These are phyloP conservation scores for Lumnitzera littorea DNA, from an alignment of 345 rosid species.

Conservation along the genomic window DNA sequence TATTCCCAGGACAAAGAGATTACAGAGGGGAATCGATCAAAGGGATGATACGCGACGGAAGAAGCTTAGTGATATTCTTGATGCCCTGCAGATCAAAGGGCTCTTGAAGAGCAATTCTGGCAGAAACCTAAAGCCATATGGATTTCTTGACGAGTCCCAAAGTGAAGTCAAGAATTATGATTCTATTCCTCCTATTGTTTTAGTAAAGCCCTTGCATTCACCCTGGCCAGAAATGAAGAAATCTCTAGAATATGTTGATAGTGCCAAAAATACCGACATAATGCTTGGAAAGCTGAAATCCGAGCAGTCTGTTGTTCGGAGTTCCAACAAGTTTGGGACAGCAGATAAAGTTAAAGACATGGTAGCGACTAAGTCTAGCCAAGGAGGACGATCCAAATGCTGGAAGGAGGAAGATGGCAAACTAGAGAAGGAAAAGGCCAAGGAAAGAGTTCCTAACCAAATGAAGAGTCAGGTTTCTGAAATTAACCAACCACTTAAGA, in stretches of 20 bases:
- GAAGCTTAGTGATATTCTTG: constrained; percentile 43
- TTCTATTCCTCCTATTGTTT: constrained; percentile 43
- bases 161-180: constrained; percentile 1
- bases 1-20: constrained; percentile 28
- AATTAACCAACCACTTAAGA: constrained; percentile 18
- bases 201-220: constrained; percentile 44
- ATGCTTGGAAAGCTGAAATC: constrained; percentile 22
- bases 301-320: constrained; percentile 20
- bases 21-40: constrained; percentile 9
- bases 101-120: constrained; percentile 25
- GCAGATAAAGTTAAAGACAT: constrained; percentile 19
- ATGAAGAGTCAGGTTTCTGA: constrained; percentile 16
- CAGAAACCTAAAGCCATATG: constrained; percentile 10
- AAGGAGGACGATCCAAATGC: constrained; percentile 25
- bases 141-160: constrained; percentile 6
- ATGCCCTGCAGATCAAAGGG: constrained; percentile 35
- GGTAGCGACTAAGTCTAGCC: constrained; percentile 18
- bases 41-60: constrained; percentile 19
- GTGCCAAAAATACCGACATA: constrained; percentile 9
- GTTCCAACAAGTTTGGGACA: constrained; percentile 6
- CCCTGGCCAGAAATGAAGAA: constrained; percentile 19
- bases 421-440: constrained; percentile 29
- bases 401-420: constrained; percentile 13
- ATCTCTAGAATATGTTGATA: constrained; percentile 13
- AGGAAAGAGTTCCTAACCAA: constrained; percentile 24